These are phyloP conservation scores for Spiromastix sp. DNA, from an alignment of 2,329 filamentous ascomycete species.

Conservation along the genomic window DNA sequence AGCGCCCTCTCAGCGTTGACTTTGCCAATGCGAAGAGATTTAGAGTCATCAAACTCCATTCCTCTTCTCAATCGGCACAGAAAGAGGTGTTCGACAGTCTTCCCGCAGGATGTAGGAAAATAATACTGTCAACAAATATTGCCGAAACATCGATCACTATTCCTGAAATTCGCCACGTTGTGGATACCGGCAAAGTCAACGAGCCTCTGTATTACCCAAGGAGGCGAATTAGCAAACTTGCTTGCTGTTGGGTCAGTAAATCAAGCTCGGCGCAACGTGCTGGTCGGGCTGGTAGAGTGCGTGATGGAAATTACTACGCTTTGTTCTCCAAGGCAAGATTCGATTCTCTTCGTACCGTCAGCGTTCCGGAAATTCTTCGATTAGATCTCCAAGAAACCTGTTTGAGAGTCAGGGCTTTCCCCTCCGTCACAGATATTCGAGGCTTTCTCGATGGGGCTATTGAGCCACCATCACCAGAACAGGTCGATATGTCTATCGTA, in stretches of 20 bases:
- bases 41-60: conserved; percentile 38
- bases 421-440: conserved; percentile 28
- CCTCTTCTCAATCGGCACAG: conserved; percentile 35
- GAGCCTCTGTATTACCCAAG: conserved; percentile 30
- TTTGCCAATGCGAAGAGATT: conserved; percentile 31
- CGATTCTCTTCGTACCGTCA: conserved; percentile 22
- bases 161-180: conserved; percentile 41
- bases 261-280: conserved; percentile 39
- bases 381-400: conserved; percentile 36
- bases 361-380: conserved; percentile 32
- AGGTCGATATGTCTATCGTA: conserved; percentile 29
- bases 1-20: conserved; percentile 25
- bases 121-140: conserved; percentile 42
- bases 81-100: conserved; percentile 31
- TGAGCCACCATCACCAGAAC: conserved; percentile 31
- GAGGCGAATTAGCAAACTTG: conserved; percentile 28
- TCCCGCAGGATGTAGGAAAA: conserved; percentile 33
- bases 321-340: conserved; percentile 32
- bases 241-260: conserved; percentile 37
- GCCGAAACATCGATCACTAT: conserved; percentile 43
- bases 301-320: conserved; percentile 40
- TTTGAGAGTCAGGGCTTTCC: conserved; percentile 33
- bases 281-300: conserved; percentile 41
- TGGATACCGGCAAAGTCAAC: conserved; percentile 38
- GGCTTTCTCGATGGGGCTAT: conserved; percentile 35